Base-by-base conservation (phyloP, 2,329 filamentous ascomycete species). In the Thielaviopsis euricoi region DNA sequence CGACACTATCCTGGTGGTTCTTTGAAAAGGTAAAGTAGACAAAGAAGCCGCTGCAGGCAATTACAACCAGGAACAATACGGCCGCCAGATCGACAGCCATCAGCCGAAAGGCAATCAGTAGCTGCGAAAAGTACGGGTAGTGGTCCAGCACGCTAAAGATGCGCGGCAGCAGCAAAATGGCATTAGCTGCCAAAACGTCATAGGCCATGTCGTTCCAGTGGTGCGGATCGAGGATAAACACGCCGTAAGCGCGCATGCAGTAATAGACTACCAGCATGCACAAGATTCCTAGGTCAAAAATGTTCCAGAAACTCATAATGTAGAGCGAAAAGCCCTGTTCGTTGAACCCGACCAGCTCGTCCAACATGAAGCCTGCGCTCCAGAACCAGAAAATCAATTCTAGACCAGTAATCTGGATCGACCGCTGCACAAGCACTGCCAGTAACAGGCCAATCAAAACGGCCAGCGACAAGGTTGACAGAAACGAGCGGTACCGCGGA, bases 231-330 rank as follows among this genome's bases (percentile, higher is more conserved):
- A 88, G 82, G 64, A 95, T 76, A 60, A 95, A 82, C 55, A 95
- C 85, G 21, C 89, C 89, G 65, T 94, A 95, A 15, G 93, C 77
- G 58, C 91, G 83, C 73, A 96, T 82, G 65, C 86, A 87, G 68
- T 95, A 95, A 73, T 96, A 96, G 58, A 87, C 79, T 65, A 94
- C 82, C 64, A 96, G 81, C 61, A 96, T 74, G 23, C 95, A 72
- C 56, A 96, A 73, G 56, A 96, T 96, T 9, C 90, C 90, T 43
- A 96, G 74, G 67, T 96, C 91, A 69, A 96, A 95, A 43, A 90
- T 82, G 69, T 96, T 96, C 91, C 91, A 96, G 69, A 96, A 93
- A 68, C 89, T 95, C 83, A 96, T 91, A 66, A 96, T 88, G 71
- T 96, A 97, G 29, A 97, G 79, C 43, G 89, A 90, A 68, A 96